phyloP scores from a whole-genome alignment of 768 basidiomycete species.

The Cubamyces sp. region DNA sequence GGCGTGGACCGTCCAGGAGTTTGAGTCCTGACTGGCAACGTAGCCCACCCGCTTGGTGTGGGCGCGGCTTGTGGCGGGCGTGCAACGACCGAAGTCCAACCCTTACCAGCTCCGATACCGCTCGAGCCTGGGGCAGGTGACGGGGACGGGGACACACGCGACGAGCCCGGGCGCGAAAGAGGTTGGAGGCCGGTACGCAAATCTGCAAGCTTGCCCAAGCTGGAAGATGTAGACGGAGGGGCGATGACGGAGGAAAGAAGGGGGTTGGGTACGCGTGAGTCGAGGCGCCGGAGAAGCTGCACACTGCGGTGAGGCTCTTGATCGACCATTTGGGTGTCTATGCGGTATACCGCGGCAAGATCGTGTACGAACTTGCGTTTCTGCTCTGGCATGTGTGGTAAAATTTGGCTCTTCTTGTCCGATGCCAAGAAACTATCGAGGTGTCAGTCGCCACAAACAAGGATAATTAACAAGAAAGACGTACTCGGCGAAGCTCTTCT shows the following conservation, averaged over 20 bases:
- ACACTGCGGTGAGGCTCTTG: slow-evolving; percentile 89
- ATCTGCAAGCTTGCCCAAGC: slow-evolving; percentile 65
- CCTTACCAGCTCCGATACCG: slow-evolving; percentile 25
- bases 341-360: slow-evolving; percentile 77
- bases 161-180: slow-evolving; percentile 18
- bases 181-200: slow-evolving; percentile 42
- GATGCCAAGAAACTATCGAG: slow-evolving; percentile 63
- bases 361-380: slow-evolving; percentile 85
- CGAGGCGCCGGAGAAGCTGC: slow-evolving; percentile 78
- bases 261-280: slow-evolving; percentile 78
- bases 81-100: slow-evolving; percentile 41
- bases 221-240: slow-evolving; percentile 35
- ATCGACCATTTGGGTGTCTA: slow-evolving; percentile 87
- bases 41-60: slow-evolving; percentile 22
- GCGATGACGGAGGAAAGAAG: slow-evolving; percentile 56
- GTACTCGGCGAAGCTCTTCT: slow-evolving; percentile 82
- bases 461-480: slow-evolving; percentile 32
- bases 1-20: slow-evolving; percentile 16
- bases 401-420: slow-evolving; percentile 67
- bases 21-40: slow-evolving; percentile 11
- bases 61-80: slow-evolving; percentile 21
- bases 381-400: slow-evolving; percentile 81
- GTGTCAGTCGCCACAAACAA: not conserved
- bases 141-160: slow-evolving; percentile 18
- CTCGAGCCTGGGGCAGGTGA: slow-evolving; percentile 7